Base-by-base conservation (phyloP, 768 basidiomycete genomes). In the Russula olivacea region DNA sequence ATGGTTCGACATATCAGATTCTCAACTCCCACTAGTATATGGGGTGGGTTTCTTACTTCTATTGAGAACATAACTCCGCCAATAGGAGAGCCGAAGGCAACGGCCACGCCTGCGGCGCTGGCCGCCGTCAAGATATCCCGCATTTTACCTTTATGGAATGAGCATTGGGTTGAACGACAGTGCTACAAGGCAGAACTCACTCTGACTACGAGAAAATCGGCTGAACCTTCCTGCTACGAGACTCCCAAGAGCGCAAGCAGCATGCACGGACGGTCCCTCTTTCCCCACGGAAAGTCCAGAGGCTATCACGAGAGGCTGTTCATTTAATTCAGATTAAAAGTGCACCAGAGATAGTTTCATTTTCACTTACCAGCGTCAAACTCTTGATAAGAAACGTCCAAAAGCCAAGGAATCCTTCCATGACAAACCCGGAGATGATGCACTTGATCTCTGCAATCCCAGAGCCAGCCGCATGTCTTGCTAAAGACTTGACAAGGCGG, bases 381-480 rank as follows among this genome's bases (percentile, higher is more conserved):
- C 91, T 93, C 78, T 99, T 99, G 74, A 98, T 91, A 64, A 87
- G 80, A 67, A 98, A 88, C 1, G 97, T 98, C 72, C 87, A 85
- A 64, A 88, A 85, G 15, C 93, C 89, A 40, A 98, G 80, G 74
- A 89, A 99, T 0, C 94, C 93, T 73, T 97, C 87, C 90, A 99
- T 98, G 68, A 95, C 81, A 76, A 99, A 99, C 4, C 97, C 97
- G 10, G 91, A 92, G 34, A 99, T 78, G 68, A 98, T 98, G 72
- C 93, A 97, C 71, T 98, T 99, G 75, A 99, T 98, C 75, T 99
- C 97, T 23, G 95, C 93, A 53, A 99, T 98, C 55, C 97, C 97
- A 62, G 95, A 98, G 6, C 97, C 95, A 21, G 97, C 97, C 15
- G 97, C 95, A 74, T 96, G 96, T 58, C 87, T 94, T 10, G 96